Evolutionary conservation across 1,284 basidiomycete species (phyloP), one percentile per base, ranked within the genome.

Genomic region (Marasmius tenuissimus): DNA sequence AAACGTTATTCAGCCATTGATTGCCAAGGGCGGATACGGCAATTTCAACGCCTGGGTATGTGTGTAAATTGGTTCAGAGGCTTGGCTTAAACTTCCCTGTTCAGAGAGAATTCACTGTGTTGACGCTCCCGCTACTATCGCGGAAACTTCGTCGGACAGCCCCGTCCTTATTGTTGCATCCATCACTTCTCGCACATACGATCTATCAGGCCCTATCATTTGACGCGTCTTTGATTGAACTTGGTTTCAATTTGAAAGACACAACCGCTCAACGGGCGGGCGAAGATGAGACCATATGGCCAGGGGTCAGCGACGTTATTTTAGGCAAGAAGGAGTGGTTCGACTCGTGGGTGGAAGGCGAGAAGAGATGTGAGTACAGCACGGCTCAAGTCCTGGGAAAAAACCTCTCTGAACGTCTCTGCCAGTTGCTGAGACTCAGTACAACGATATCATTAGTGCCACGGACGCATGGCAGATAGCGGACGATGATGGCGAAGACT

Each of bases 171-270:
- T 78, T 97, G 2, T 76, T 85, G 4, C 88, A 92, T 66, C 92
- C 96, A 0, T 86, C 95, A 0, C 76, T 98, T 33, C 81, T 99
- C 4, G 97, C 97, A 0, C 97, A 99, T 71, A 98, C 95, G 0
- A 91, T 99, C 52, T 97, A 97, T 72, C 94, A 98, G 73, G 85
- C 94, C 0, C 79, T 98, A 8, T 75, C 89, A 0, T 99, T 98
- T 67, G 97, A 99, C 74, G 86, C 89, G 35, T 83, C 89, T 7
- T 73, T 98, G 35, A 77, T 81, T n/a, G 92, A 93, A 63, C 82
- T 87, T 70, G 92, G 91, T 0, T 96, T 94, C 68, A 77, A 78
- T 16, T 74, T 93, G 9, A 69, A 75, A 27, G 81, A 81, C 3
- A 90, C 83, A 7, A 62, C 67, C 11, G n/a, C n/a, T n/a, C n/a